Conservation (phyloP, 2,329 filamentous ascomycete genomes). For the Colletotrichum limetticola region DNA sequence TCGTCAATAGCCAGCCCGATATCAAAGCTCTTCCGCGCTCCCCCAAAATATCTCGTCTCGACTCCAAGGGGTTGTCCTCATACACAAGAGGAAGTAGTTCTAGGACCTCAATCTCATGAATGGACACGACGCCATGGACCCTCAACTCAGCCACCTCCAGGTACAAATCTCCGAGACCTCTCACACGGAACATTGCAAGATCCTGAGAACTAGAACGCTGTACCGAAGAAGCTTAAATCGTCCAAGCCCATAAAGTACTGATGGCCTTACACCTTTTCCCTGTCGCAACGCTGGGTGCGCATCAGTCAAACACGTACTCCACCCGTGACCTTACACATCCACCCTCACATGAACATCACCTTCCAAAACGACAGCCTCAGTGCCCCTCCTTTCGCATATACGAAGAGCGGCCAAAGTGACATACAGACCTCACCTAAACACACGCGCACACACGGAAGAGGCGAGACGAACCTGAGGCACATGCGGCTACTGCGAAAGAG, state of each 20-base stretch:
- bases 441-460: neutral
- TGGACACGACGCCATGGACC: no score
- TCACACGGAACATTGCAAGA: neutral
- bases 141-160: neutral
- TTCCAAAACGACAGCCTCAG: neutral
- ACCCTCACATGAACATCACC: no score
- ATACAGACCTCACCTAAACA: no score
- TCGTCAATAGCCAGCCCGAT: neutral
- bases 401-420: neutral
- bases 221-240: constrained; percentile 11
- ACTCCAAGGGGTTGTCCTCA: no score
- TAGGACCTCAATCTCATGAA: no score
- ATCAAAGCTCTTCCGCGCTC: neutral
- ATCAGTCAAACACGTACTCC: neutral
- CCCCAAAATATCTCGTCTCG: no score
- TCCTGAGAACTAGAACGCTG: neutral
- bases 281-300: neutral
- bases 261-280: no score
- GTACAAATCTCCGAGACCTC: neutral
- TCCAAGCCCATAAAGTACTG: neutral
- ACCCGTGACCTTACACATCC: no score
- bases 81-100: neutral
- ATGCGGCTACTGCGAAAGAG: neutral
- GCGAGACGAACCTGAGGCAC: neutral
- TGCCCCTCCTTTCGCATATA: neutral